Evolutionary conservation across 1,284 basidiomycete species (phyloP), one percentile per base, ranked within the genome.

Genomic region (Melanopsichium pennsylvanicum): DNA sequence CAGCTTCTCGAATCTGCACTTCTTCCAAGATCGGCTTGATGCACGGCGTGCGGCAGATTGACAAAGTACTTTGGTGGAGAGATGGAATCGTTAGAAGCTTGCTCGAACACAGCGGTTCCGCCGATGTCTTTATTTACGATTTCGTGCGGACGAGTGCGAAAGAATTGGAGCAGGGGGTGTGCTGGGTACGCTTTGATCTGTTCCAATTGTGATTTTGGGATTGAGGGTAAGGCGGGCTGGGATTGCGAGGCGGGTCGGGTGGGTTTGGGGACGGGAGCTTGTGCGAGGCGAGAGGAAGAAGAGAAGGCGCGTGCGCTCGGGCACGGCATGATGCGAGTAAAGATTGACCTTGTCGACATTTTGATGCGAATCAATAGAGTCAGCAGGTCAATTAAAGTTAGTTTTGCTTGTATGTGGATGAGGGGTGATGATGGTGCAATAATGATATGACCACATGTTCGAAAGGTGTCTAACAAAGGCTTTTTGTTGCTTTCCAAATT

Each of bases 81-180:
- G 38, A 58, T 12, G 3, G 46, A 16, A 31, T 70, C 56, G 52
- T 51, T 69, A 48, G 36, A 63, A 21, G 35, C 46, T 34, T 38
- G 51, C 36, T 52, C 63, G 41, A 33, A 44, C 10, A 39, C 66
- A 22, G 49, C 39, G 6, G 38, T 58, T 26, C 52, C 70, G 26
- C 50, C 62, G 19, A 62, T 44, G 12, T 52, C 21, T 32, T 47
- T 48, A 26, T 66, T 49, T 26, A 47, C 44, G 25, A 75, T 32
- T 39, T 74, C 62, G 11, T 52, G 27, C 5, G 41, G 49, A 7
- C 43, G 46, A 12, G 49, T 63, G 38, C 68, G 69, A 66, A 80
- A 80, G 55, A 80, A 80, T 16, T 61, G 70, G 29, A 78, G 69
- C 22, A 80, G 44, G 4, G 78, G 77, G 43, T 80, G 78, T 18